Evolutionary conservation across 345 rosid genomes (phyloP).

Genomic region (Citrus hindsii): DNA sequence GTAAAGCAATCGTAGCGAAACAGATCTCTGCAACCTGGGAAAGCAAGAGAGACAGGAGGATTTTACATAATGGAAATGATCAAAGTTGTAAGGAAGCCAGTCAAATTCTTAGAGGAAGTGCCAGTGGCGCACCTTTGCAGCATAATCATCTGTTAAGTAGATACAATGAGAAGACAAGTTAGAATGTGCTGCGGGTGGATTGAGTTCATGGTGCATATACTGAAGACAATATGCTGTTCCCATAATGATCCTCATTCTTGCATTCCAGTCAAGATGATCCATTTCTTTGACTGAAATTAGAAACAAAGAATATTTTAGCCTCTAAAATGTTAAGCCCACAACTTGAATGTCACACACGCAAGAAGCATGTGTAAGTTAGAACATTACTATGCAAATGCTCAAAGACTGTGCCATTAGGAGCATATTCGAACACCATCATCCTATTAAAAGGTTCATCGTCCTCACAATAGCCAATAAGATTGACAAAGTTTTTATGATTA

Average conservation of each 20-base stretch:
- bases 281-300: conserved; percentile 57
- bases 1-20: conserved; percentile 27
- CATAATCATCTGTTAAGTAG: conserved; percentile 84
- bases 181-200: conserved; percentile 65
- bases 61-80: neutral
- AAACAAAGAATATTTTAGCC: conserved; percentile 16
- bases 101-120: neutral
- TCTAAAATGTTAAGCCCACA: conserved; percentile 7
- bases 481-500: conserved; percentile 92
- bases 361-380: neutral
- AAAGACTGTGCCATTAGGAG: conserved; percentile 81
- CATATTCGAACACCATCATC: conserved; percentile 99
- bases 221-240: conserved; percentile 89
- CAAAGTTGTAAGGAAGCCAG: neutral
- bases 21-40: conserved; percentile 57
- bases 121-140: conserved; percentile 63
- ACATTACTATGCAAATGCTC: conserved; percentile 87
- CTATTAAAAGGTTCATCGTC: conserved; percentile 87
- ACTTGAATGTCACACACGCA: neutral
- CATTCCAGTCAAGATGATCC: conserved; percentile 91
- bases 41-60: neutral
- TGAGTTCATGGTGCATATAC: conserved; percentile 85
- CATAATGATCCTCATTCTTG: conserved; percentile 86
- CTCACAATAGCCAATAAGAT: conserved; percentile 82
- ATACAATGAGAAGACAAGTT: conserved; percentile 40